Base-by-base conservation (phyloP, 106 monocot genomes). In the Dioscorea dumetorum region DNA sequence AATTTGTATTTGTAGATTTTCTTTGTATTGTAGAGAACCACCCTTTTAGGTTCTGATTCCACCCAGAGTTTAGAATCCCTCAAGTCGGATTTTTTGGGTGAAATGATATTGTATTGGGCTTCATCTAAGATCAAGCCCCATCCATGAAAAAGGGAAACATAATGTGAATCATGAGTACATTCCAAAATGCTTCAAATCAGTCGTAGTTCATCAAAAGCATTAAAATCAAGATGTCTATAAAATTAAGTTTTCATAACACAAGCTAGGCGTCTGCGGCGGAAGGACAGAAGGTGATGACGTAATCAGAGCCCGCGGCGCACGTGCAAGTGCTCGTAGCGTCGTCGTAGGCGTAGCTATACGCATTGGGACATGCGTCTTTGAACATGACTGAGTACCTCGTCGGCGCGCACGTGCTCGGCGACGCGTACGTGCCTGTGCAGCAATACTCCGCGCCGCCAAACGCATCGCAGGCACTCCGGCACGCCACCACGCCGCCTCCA, bases 311-410 rank as follows among this genome's bases (percentile, higher is more conserved):
- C 15, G 75, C 22, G 28, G 61, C 34, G 61, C 86, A 90, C 13
- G 86, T 86, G 72, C 60, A 86, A 0, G 86, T 83, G 80, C 80
- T 80, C 1, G 80, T 80, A 6, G 90, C 83, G 56, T 90, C 86
- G 56, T 90, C 90, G 50, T 86, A 90, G 22, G 90, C 80, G 67
- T 90, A 90, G 70, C 83, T 86, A 67, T 90, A 86, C 5, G 90
- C 90, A 9, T 75, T 63, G 11, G 90, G 90, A 64, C 90, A 90
- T 18, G 86, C 90, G 12, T 49, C 13, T 73, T 90, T 90, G 73
- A 90, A 90, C 67, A 86, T 19, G 60, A 64, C 60, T 1, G 90
- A 90, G 76, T 83, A 90, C 33, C 67, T 64, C 31, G 80, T 90
- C 59, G 85, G 90, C 33, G 70, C 67, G 72, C 90, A 90, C 60